phyloP scores from a whole-genome alignment of 2,329 filamentous ascomycete species.

The Sclerotinia borealis region DNA sequence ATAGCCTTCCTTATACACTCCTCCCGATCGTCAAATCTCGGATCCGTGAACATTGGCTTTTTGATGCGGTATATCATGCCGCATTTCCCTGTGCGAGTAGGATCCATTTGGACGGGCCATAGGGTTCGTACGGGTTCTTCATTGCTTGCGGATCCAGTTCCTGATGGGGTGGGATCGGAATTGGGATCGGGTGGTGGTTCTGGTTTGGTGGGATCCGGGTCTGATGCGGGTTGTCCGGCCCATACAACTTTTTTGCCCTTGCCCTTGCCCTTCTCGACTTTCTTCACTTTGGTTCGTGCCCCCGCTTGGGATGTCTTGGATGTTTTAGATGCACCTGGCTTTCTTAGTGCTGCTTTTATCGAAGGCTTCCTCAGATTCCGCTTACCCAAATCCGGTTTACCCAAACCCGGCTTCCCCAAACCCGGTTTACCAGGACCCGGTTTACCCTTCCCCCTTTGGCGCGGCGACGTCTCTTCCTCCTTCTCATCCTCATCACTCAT shows the following conservation, averaged over 20 bases:
- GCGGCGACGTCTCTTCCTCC: too few relatives aligned
- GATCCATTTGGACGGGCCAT: conserved; percentile 4
- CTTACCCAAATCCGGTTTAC: too few relatives aligned
- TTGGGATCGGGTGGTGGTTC: too few relatives aligned
- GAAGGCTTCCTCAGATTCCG: too few relatives aligned
- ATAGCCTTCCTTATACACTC: neutral
- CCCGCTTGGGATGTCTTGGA: neutral
- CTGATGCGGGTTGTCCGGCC: neutral
- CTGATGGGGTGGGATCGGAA: neutral
- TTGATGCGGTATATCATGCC: neutral
- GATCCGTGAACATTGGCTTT: neutral
- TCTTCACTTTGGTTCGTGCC: conserved; percentile 5
- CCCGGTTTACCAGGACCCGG: too few relatives aligned
- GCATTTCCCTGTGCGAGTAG: neutral
- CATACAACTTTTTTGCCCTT: neutral
- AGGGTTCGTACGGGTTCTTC: neutral
- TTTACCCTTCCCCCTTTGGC: neutral
- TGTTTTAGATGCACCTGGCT: too few relatives aligned
- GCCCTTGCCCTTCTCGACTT: neutral
- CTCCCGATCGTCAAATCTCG: neutral
- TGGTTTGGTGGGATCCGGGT: neutral
- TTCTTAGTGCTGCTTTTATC: too few relatives aligned
- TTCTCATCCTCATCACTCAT: neutral
- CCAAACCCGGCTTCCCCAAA: too few relatives aligned
- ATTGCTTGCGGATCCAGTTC: neutral